phyloP scores from a whole-genome alignment of 169 alveolate species.

The Plasmodium gonderi region DNA sequence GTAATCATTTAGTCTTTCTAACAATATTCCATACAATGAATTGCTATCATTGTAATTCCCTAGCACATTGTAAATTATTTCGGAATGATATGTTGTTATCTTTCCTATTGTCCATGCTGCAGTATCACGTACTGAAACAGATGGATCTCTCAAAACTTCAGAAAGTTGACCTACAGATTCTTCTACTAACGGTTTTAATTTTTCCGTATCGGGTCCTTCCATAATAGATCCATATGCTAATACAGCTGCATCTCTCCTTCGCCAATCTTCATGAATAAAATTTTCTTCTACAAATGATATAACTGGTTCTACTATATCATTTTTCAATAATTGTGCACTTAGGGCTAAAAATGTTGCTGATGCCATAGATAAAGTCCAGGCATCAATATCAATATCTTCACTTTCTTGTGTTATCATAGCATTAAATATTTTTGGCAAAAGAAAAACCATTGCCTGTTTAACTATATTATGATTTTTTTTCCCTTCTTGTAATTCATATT shows the following conservation, averaged over 20 bases:
- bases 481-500: slow-evolving; percentile 70
- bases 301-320: slow-evolving; percentile 91
- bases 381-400: slow-evolving; percentile 89
- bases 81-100: slow-evolving; percentile 91
- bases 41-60: slow-evolving; percentile 81
- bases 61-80: slow-evolving; percentile 84
- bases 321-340: slow-evolving; percentile 92
- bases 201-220: slow-evolving; percentile 94
- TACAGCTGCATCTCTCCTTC: slow-evolving; percentile 93
- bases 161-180: slow-evolving; percentile 89
- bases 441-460: slow-evolving; percentile 85
- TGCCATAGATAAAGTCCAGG: slow-evolving; percentile 95
- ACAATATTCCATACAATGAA: slow-evolving; percentile 80
- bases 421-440: slow-evolving; percentile 88
- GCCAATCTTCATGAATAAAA: slow-evolving; percentile 90
- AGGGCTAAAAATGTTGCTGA: slow-evolving; percentile 92
- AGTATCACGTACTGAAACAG: slow-evolving; percentile 94
- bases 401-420: slow-evolving; percentile 88
- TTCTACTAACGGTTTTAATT: slow-evolving; percentile 88
- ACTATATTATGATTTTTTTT: slow-evolving; percentile 82
- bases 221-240: slow-evolving; percentile 92
- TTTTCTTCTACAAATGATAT: slow-evolving; percentile 89
- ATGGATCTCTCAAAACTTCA: slow-evolving; percentile 88
- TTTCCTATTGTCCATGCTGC: slow-evolving; percentile 95
- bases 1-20: slow-evolving; percentile 81